Evolutionary conservation across 768 basidiomycete species (phyloP), one percentile per base, ranked within the genome.

Genomic region (Macrolepiota albuminosa): DNA sequence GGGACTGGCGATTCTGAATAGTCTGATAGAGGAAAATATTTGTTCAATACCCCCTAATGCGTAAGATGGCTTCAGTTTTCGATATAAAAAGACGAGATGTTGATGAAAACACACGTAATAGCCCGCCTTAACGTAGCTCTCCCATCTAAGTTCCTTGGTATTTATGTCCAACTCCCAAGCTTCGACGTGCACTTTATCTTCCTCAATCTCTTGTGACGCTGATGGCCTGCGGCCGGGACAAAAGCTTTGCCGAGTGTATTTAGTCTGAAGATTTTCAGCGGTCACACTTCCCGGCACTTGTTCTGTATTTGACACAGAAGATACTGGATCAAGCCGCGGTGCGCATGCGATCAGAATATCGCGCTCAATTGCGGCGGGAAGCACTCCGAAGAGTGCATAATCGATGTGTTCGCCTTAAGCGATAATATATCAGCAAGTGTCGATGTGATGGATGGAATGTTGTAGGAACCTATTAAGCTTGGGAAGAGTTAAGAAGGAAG

Each of bases 71-170:
- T 50, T 50, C 5, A 33, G 8, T 29, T 18, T 50, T 16, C 24
- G 26, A 14, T n/a, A 14, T 61, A 61, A 45, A 26, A 24, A 24
- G 13, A 51, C 21, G 21, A 29, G 29, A 29, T 18, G 24, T 24
- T 7, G 21, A 34, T 36, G 56, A 21, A 61, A 13, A 76, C 85
- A 61, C 59, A 91, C 91, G 69, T 88, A 89, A 67, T 91, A 92
- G 18, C 88, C 90, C 1, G 90, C 91, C 70, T 93, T 93, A 66
- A 94, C 84, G 70, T 93, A 94, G 67, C 88, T 92, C 68, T 91
- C 90, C 93, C 92, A 94, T 53, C 88, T 75, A 39, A 92, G 72
- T 63, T 86, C 81, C 39, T 79, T 76, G 37, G 81, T 87, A 67
- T 88, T 81, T 62, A 93, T 93, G 52, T 88, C 88, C 14, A 94